Conservation (phyloP, 306 rosid species). For the Sicyos baderoa region DNA sequence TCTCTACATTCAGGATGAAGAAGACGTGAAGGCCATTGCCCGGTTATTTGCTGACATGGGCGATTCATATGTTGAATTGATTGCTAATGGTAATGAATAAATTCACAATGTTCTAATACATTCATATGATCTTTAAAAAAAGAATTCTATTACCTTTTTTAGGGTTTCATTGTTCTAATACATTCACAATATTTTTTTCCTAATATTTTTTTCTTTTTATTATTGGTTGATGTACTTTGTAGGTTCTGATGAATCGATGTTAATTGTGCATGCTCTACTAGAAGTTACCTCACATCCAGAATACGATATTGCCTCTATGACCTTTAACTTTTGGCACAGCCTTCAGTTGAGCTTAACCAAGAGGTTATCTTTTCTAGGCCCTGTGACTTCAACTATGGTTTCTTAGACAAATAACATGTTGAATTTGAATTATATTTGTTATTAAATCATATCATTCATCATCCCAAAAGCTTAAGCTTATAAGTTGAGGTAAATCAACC, state of each 20-base stretch:
- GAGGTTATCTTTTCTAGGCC: slow-evolving; percentile 40
- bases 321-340: slow-evolving; percentile 97
- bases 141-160: not conserved
- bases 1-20: slow-evolving; percentile 71
- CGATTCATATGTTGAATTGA: slow-evolving; percentile 87
- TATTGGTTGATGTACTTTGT: slow-evolving; percentile 17
- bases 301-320: slow-evolving; percentile 85
- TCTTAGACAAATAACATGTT: not conserved
- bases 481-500: no score
- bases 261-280: slow-evolving; percentile 79
- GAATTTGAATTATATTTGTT: no score
- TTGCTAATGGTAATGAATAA: slow-evolving; percentile 58
- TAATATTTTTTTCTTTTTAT: not conserved
- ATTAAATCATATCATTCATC: no score
- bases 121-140: no score
- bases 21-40: slow-evolving; percentile 97
- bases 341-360: slow-evolving; percentile 83
- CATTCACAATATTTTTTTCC: not conserved
- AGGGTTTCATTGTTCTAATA: not conserved
- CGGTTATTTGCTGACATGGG: slow-evolving; percentile 99
- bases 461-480: no score
- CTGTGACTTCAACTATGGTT: slow-evolving; percentile 12
- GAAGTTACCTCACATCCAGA: slow-evolving; percentile 99
- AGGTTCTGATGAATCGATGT: slow-evolving; percentile 90
- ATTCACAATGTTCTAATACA: no score